Evolutionary conservation across 2,329 filamentous ascomycete genomes (phyloP).

Genomic region (Elsinoe batatas): DNA sequence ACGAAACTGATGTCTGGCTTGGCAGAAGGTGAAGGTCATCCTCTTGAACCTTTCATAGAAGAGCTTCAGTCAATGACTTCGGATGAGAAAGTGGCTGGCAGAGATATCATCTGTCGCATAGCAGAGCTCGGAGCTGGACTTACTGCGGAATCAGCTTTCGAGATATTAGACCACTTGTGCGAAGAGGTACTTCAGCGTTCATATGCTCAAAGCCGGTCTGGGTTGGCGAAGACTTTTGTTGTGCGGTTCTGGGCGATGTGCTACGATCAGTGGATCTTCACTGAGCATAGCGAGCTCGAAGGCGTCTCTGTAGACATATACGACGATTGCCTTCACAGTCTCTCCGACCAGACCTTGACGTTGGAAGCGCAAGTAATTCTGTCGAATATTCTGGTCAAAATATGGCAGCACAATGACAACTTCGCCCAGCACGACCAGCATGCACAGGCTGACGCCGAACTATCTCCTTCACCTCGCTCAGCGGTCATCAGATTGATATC

Average conservation of each 20-base stretch:
- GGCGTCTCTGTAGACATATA: slow-evolving; percentile 67
- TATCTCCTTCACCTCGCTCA: slow-evolving; percentile 54
- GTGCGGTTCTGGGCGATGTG: slow-evolving; percentile 59
- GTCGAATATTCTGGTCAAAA: slow-evolving; percentile 56
- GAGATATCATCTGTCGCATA: slow-evolving; percentile 19
- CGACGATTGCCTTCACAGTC: slow-evolving; percentile 57
- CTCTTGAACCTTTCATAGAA: slow-evolving; percentile 1
- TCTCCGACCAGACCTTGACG: slow-evolving; percentile 62
- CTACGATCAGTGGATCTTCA: slow-evolving; percentile 52
- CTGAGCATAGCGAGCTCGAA: slow-evolving; percentile 48
- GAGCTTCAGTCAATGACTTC: slow-evolving; percentile 16
- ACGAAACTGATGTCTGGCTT: slow-evolving; percentile 2
- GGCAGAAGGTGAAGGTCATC: neutral
- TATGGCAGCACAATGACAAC: slow-evolving; percentile 57
- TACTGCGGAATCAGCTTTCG: slow-evolving; percentile 29
- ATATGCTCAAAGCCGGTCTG: slow-evolving; percentile 60
- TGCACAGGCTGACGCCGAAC: slow-evolving; percentile 23
- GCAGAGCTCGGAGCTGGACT: slow-evolving; percentile 21
- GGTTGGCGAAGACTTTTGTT: slow-evolving; percentile 58
- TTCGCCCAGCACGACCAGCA: slow-evolving; percentile 46
- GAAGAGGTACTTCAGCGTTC: slow-evolving; percentile 38
- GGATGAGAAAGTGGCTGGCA: slow-evolving; percentile 18
- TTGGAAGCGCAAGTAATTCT: slow-evolving; percentile 57
- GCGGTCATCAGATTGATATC: slow-evolving; percentile 65
- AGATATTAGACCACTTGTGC: slow-evolving; percentile 39